Base-by-base conservation (phyloP, 2,329 filamentous ascomycete genomes). In the Fusarium sororula region DNA sequence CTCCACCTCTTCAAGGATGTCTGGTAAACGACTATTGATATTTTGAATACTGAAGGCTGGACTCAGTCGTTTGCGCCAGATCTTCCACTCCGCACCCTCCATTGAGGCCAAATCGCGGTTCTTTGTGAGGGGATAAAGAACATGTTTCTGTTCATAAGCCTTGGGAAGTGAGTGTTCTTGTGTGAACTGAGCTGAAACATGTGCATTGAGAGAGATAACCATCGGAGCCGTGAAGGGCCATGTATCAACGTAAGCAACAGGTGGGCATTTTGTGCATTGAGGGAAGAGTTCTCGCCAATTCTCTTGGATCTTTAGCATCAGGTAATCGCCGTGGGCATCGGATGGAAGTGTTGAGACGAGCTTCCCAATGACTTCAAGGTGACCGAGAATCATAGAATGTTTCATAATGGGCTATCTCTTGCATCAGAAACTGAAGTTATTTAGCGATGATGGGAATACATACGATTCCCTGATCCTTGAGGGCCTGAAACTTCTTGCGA, bases 1-100 rank as follows among this genome's bases (percentile, higher is more conserved):
- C 14, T 79, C 76, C 0, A 81, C 79, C 50, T 85, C 84, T 37
- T 83, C 79, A 9, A 84, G 59, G 20, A 84, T 77, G 18, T 81
- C 82, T 4, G 82, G 81, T 7, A 83, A 75, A 47, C 82, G 76
- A 3, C 79, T 77, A 4, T 75, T 76, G 50, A 84, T 64, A 53
- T 82, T 84, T 56, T 82, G 78, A 26, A 78, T 73, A 53, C 82
- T 83, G 66, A 85, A 85, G 4, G 79, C 81, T 2, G 81, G 82
- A 30, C 78, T 84, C 37, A 84, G 80, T 26, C 79, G 61, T 37
- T 72, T 72, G 63, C 57, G 80, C 79, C 81, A 84, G 13, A 76
- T 38, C 37, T 76, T 75, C 63, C 78, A 81, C 32, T 68, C 66
- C 7, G 54, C 66, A 4, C 81, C 82, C 13, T 83, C 80, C 45